Evolutionary conservation across 768 basidiomycete species (phyloP), one percentile per base, ranked within the genome.

Genomic region (Collybia sordida): DNA sequence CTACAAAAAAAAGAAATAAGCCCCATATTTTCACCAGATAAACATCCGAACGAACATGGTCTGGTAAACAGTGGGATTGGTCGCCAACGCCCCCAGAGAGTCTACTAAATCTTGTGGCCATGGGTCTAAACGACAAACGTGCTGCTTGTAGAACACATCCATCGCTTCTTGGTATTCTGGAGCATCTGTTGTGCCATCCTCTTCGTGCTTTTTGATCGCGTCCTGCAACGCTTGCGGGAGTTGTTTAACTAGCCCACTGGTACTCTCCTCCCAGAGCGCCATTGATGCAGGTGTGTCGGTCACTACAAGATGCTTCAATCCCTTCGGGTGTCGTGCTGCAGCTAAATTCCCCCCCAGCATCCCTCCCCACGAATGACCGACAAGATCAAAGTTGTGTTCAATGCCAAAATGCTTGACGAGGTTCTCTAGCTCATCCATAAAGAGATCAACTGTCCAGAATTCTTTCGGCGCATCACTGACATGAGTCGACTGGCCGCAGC

Each of bases 291-390:
- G 68, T 0, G 66, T 57, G 44, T 66, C 54, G n/a, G 65, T 41
- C 3, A 75, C 22, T 11, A 77, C 54, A 12, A 74, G 53, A 36
- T 54, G 69, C 43, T 63, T 68, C 15, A 80, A 53, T 0, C 76
- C 75, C 0, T 47, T 34, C 2, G 77, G 78, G 15, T 72, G 66
- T 14, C 66, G 64, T 15, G 62, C 54, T 25, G 69, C 61, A 6
- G 58, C 75, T 41, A 72, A 76, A 23, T 74, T 69, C 4, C 66
- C 57, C 0, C 64, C 79, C 5, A 83, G 63, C 68, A 79, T 80
- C 3, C 74, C 80, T 6, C 83, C 83, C 81, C 80, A 81, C 6
- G 78, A 81, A 43, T 83, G 80, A 0, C 82, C 83, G 1, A 75
- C 52, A 1, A 83, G 59, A 52, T 75, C 70, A 56, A 72, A 83